These are phyloP conservation scores for Syzygium grande DNA, from an alignment of 345 rosid species.

Conservation along the genomic window DNA sequence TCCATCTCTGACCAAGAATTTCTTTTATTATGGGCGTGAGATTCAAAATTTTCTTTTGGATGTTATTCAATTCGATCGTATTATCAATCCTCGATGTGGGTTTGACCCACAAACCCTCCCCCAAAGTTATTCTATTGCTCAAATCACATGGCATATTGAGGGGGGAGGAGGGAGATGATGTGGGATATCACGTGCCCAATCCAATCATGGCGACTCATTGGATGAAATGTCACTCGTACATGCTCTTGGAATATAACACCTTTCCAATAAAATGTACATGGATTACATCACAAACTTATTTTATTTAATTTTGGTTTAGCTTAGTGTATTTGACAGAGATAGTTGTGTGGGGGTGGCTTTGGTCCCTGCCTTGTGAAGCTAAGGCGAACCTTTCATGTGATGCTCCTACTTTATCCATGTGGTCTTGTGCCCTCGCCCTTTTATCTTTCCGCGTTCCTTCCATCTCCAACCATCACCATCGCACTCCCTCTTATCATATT, in stretches of 20 bases:
- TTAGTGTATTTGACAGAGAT: background rate
- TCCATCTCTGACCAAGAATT: background rate
- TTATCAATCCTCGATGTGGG: background rate
- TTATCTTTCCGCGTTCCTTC: background rate
- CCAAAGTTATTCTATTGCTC: background rate
- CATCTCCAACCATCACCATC: slow-evolving; percentile 19
- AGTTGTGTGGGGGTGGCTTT: background rate
- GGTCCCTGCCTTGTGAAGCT: slow-evolving; percentile 22
- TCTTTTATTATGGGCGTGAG: background rate
- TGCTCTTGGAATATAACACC: slow-evolving; percentile 12
- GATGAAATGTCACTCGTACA: background rate
- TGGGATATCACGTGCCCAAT: slow-evolving; percentile 19
- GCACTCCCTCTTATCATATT: background rate
- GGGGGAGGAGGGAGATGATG: slow-evolving; percentile 1
- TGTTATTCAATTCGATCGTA: background rate
- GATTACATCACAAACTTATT: background rate
- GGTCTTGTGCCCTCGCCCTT: slow-evolving; percentile 11
- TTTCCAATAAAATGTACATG: background rate
- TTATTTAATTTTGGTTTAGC: background rate
- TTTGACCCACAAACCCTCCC: background rate
- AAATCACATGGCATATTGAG: slow-evolving; percentile 1
- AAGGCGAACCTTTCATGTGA: slow-evolving; percentile 36
- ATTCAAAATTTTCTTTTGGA: background rate
- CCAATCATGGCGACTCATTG: slow-evolving; percentile 5
- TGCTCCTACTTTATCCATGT: slow-evolving; percentile 38